Evolutionary conservation across 164 flowering plant species (phyloP).

Genomic region (Houttuynia cordata): DNA sequence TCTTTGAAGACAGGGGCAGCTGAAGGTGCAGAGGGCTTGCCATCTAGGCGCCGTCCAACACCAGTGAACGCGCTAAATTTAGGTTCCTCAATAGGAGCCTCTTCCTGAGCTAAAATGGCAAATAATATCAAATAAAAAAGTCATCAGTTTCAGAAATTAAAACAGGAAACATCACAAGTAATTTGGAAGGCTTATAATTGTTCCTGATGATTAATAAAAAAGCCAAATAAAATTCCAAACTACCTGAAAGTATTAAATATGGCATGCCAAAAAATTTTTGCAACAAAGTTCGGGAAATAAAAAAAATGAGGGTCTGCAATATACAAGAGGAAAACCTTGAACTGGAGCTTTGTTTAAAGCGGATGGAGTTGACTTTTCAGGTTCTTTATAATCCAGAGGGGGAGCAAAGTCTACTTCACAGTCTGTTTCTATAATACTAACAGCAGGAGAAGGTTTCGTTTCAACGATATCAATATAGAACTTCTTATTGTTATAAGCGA

Average conservation of each 20-base stretch:
- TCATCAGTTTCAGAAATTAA: not conserved
- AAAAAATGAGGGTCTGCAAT: not conserved
- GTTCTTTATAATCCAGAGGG: slow-evolving; percentile 91
- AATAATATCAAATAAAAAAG: too few species aligned
- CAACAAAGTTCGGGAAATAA: too few species aligned
- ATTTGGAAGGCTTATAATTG: not conserved
- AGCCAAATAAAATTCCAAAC: too few species aligned
- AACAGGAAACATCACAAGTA: too few species aligned
- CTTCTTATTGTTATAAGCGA: slow-evolving; percentile 82
- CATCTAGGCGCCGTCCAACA: slow-evolving; percentile 76
- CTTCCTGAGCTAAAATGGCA: slow-evolving; percentile 22
- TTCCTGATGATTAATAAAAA: not conserved
- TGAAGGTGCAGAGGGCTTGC: slow-evolving; percentile 42
- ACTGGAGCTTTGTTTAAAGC: slow-evolving; percentile 34
- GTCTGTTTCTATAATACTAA: slow-evolving; percentile 88
- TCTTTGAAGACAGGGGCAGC: slow-evolving; percentile 27
- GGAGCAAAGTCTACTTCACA: slow-evolving; percentile 99
- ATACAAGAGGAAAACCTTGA: slow-evolving; percentile 30
- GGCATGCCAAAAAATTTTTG: not conserved
- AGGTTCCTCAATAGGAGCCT: slow-evolving; percentile 48
- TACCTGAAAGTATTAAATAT: not conserved
- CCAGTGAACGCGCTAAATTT: slow-evolving; percentile 76
- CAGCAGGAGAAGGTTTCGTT: slow-evolving; percentile 74
- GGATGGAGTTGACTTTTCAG: slow-evolving; percentile 48
- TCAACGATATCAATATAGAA: slow-evolving; percentile 85